Evolutionary conservation across 2,329 filamentous ascomycete genomes (phyloP), one percentile per base, ranked within the genome.

Genomic region (Fusarium xyrophilum): DNA sequence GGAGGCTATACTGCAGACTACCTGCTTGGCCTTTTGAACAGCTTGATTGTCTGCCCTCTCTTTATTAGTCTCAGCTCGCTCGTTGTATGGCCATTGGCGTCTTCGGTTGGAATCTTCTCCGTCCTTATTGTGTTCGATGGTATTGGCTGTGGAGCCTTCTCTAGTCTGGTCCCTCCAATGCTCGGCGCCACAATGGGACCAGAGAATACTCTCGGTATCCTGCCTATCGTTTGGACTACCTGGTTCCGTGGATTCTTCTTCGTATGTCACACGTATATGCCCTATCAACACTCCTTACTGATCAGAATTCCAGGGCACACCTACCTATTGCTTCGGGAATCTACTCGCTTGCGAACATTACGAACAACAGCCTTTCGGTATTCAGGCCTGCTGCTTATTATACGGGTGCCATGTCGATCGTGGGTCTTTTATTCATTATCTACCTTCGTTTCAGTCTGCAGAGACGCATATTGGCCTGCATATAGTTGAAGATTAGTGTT

Each of bases 161-260:
- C 76, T n/a, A 76, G 75, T 25, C 56, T 76, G 3, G 75, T 75
- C 6, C 75, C 75, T 2, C 65, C 73, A 1, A 73, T 72, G 27
- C 36, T 76, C 7, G 72, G 75, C 2, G 69, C 72, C 2, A 69
- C 67, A 0, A 75, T 76, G 56, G 75, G 75, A 0, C 28, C 47
- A 6, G 70, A 72, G 33, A 73, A 72, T 7, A 69, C 67, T 0
- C 64, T 76, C 1, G 70, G 71, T 1, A 71, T 75, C 3, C 47
- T 76, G 1, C 74, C 75, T 1, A 73, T 76, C 6, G 56, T 76
- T 2, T 74, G 74, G 71, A 76, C 74, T 5, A 73, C 72, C 0
- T 76, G 75, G 75, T 75, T 75, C 15, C 74, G 64, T 25, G 75
- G 75, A 0, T 76, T 75, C 57, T 76, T 76, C 35, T 74, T 76